A percentile compares a stretch with the other conserved stretches of the same genome.
phyloP scores from a whole-genome alignment of 129 eudicot genomes.

The Heracleum sosnowskyi region DNA sequence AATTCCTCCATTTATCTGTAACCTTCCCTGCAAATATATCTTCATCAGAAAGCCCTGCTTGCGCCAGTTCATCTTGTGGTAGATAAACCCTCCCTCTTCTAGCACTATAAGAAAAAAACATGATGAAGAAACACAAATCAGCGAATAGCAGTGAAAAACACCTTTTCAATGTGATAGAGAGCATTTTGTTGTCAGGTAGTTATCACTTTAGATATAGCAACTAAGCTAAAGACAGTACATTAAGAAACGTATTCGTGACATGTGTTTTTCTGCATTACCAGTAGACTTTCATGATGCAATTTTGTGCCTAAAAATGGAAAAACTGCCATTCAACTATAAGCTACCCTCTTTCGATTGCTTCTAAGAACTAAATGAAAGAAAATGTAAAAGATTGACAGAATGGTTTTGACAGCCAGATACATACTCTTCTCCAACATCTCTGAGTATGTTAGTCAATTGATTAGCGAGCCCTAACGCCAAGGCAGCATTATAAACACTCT shows the following conservation, averaged over 20 bases:
- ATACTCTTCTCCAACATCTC: slow-evolving; percentile 99
- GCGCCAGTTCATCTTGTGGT: slow-evolving; percentile 94
- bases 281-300: background rate
- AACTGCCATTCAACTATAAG: background rate
- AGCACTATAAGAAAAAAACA: slow-evolving; percentile 50
- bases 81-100: slow-evolving; percentile 90
- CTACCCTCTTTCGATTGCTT: background rate
- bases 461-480: slow-evolving; percentile 87
- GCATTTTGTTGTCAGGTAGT: background rate
- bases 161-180: background rate
- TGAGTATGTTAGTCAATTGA: slow-evolving; percentile 93
- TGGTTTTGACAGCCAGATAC: slow-evolving; percentile 9
- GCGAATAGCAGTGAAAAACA: background rate
- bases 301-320: background rate
- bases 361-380: background rate
- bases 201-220: background rate
- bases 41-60: slow-evolving; percentile 88
- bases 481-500: slow-evolving; percentile 89
- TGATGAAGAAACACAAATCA: background rate
- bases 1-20: slow-evolving; percentile 87
- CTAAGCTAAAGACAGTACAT: background rate
- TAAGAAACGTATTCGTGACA: background rate
- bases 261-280: background rate
- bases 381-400: background rate
- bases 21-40: slow-evolving; percentile 96